A percentile compares a stretch with the other conserved stretches of the same genome.
Evolutionary conservation across 2,329 filamentous ascomycete genomes (phyloP).

Genomic region (Colletotrichum sp.): DNA sequence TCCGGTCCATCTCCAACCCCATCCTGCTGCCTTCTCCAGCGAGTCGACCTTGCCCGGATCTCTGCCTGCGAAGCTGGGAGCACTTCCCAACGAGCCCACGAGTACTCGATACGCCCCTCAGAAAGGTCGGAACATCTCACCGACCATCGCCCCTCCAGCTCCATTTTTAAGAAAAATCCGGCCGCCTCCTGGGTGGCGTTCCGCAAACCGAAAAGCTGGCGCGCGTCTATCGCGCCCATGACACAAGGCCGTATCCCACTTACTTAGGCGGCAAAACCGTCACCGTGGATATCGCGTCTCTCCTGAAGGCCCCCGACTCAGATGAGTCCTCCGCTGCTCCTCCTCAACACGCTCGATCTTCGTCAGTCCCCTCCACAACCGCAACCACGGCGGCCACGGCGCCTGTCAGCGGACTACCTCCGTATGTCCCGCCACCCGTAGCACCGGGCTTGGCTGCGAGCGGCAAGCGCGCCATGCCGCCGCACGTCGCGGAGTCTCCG

Average conservation of each 20-base stretch:
- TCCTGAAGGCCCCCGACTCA: slow-evolving; percentile 80
- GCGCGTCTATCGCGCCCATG: slow-evolving; percentile 33
- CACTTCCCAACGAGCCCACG: neutral
- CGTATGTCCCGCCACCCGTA: slow-evolving; percentile 29
- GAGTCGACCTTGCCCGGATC: slow-evolving; percentile 3
- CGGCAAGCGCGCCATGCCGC: slow-evolving; percentile 56
- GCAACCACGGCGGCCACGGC: slow-evolving; percentile 25
- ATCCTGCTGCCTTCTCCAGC: neutral
- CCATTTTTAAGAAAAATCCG: slow-evolving; percentile 1
- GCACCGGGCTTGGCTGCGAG: slow-evolving; percentile 35
- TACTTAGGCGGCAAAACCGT: slow-evolving; percentile 51
- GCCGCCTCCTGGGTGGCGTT: slow-evolving; percentile 7
- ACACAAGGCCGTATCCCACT: slow-evolving; percentile 28
- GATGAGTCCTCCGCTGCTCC: slow-evolving; percentile 68
- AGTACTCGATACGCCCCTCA: neutral
- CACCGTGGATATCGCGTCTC: slow-evolving; percentile 94
- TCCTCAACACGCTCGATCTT: slow-evolving; percentile 40
- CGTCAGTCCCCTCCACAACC: slow-evolving; percentile 36
- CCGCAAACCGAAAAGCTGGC: slow-evolving; percentile 20
- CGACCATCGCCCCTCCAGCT: neutral
- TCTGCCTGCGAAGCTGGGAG: neutral
- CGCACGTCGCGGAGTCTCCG: slow-evolving; percentile 68
- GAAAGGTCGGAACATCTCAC: neutral
- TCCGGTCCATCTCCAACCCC: neutral
- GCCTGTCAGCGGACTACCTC: slow-evolving; percentile 20